Evolutionary conservation across 2,329 filamentous ascomycete genomes (phyloP), one percentile per base, ranked within the genome.

Genomic region (Cladobotryum protrusum): DNA sequence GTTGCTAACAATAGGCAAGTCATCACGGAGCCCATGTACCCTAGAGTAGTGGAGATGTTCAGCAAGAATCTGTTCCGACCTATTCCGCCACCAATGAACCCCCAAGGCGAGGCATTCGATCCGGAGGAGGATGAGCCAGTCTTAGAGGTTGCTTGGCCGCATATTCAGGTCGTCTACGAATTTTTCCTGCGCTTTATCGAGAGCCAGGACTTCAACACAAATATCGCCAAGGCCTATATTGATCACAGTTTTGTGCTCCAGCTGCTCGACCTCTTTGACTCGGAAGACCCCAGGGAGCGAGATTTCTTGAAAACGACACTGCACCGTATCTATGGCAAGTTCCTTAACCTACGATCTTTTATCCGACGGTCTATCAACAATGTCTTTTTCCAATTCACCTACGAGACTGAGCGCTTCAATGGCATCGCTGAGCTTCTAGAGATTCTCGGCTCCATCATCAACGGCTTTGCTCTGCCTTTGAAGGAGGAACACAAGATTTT

Each of bases 401-500:
- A 99, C 67, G 93, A 99, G 71, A 99, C 93, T 4, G 93, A 99
- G 70, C 82, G 93, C 52, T 97, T 99, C 75, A 99, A 99, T 62
- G 93, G 93, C 48, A 96, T 99, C 63, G 93, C 93, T 3, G 93
- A 99, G 69, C 76, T 99, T 29, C 78, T 99, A 34, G 93, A 99
- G 67, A 99, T 99, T 58, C 76, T 99, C 46, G 93, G 93, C 29
- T 97, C 93, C 57, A 99, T 99, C 64, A 99, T 99, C 77, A 99
- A 99, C 67, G 93, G 93, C 42, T 99, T 99, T 66, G 93, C 93
- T 18, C 74, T 99, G 50, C 93, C 93, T 12, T 76, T 99, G 47
- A 99, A 99, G 72, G 93, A 99, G 65, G 93, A 99, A 67, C 93
- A 99, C 75, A 99, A 99, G 73, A 82, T 97, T 24, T 99, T 99